Evolutionary conservation across 129 eudicot species (phyloP).

Genomic region (Centrapalus pauciflorus): DNA sequence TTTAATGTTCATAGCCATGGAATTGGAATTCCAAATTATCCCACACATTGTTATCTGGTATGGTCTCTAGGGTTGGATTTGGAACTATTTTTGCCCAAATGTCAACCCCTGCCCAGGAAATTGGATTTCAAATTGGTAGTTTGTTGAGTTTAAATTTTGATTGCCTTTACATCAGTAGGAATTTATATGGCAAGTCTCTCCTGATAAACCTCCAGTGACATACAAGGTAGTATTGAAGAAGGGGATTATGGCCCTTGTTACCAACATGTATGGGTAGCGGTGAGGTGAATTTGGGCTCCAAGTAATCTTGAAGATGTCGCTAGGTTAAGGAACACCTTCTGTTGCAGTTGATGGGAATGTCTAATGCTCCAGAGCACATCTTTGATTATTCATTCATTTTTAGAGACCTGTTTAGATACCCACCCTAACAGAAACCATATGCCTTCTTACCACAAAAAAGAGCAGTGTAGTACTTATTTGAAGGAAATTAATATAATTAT

Average conservation of each 20-base stretch:
- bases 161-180: neutral
- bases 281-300: neutral
- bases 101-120: neutral
- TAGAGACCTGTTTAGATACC: neutral
- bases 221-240: too few species aligned
- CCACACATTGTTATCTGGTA: too few species aligned
- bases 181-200: neutral
- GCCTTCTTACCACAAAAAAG: neutral
- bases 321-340: neutral
- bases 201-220: neutral
- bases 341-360: neutral
- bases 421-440: neutral
- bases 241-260: neutral
- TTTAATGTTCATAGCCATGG: slow-evolving; percentile 6
- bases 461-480: neutral
- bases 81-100: neutral
- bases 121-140: neutral
- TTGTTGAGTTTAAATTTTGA: neutral
- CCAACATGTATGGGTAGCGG: neutral
- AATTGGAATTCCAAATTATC: neutral
- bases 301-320: neutral
- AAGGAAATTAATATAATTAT: neutral
- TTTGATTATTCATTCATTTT: neutral
- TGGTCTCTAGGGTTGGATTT: neutral
- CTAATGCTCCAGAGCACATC: neutral